phyloP scores from a whole-genome alignment of 805 yeast species.

The Pichia paraexigua region DNA sequence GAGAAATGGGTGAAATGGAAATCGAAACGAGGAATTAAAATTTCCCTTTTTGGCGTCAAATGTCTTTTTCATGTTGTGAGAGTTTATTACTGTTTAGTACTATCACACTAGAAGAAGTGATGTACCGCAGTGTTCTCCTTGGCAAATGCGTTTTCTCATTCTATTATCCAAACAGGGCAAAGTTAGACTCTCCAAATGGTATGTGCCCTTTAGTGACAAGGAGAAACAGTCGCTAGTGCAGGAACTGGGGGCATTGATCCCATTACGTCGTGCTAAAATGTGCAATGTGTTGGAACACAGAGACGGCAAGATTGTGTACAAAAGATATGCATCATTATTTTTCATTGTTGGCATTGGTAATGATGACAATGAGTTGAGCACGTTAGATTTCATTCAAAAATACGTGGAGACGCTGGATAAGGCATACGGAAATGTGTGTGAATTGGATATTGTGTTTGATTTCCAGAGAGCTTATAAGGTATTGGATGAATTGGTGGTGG shows the following conservation, averaged over 20 bases:
- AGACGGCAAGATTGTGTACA: slow-evolving; percentile 77
- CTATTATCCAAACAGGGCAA: slow-evolving; percentile 92
- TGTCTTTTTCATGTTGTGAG: background rate
- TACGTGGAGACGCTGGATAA: slow-evolving; percentile 97
- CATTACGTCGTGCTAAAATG: slow-evolving; percentile 87
- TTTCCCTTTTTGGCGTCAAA: background rate
- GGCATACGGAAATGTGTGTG: slow-evolving; percentile 92
- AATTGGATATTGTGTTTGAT: slow-evolving; percentile 91
- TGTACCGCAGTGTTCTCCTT: too few species aligned
- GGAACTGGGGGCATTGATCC: slow-evolving; percentile 78
- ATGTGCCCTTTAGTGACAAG: slow-evolving; percentile 69
- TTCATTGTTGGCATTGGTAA: slow-evolving; percentile 81
- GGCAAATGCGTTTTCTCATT: slow-evolving; percentile 42
- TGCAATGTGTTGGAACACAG: slow-evolving; percentile 87
- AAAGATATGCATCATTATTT: slow-evolving; percentile 88
- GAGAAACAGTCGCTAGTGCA: slow-evolving; percentile 78
- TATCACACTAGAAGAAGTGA: too few species aligned
- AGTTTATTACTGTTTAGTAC: background rate
- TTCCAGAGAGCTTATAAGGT: slow-evolving; percentile 91
- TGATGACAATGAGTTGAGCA: slow-evolving; percentile 78
- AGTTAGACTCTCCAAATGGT: slow-evolving; percentile 91
- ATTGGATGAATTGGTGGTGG: slow-evolving; percentile 80
- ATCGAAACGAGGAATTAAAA: too few species aligned
- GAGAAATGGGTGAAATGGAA: background rate
- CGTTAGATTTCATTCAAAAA: slow-evolving; percentile 82